A percentile compares a stretch with the other conserved stretches of the same genome.
Conservation (phyloP, 345 rosid genomes). For the Trapa incisa region DNA sequence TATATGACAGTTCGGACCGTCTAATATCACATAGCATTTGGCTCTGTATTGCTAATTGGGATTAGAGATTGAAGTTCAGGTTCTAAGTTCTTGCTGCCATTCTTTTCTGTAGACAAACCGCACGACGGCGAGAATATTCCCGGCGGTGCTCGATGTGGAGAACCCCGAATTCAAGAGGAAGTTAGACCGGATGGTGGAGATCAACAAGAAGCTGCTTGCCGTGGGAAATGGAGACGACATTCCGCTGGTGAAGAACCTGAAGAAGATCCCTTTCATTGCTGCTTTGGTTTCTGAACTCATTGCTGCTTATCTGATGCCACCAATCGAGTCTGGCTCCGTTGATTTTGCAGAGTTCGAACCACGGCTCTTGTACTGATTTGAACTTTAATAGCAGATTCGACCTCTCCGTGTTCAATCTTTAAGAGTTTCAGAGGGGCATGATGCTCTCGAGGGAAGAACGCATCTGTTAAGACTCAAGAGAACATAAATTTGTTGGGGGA, state of each 20-base stretch:
- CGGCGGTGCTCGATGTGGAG: constrained; percentile 87
- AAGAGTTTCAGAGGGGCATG: background rate
- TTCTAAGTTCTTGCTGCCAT: background rate
- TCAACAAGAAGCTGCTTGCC: constrained; percentile 53
- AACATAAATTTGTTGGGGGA: background rate
- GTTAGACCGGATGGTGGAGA: constrained; percentile 82
- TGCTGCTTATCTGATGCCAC: constrained; percentile 92
- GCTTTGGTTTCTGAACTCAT: constrained; percentile 68
- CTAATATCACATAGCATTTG: too few species aligned
- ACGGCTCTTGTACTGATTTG: constrained; percentile 49
- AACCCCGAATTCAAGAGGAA: constrained; percentile 97
- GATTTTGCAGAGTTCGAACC: constrained; percentile 92
- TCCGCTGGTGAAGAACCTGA: constrained; percentile 74
- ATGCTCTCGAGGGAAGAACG: background rate
- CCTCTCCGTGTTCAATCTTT: background rate
- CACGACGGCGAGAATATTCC: constrained; percentile 91
- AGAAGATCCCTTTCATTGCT: constrained; percentile 67
- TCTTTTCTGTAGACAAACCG: constrained; percentile 62
- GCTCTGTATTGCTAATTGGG: too few species aligned
- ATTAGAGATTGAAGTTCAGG: background rate
- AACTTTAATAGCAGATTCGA: background rate
- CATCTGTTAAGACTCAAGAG: background rate
- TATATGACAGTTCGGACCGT: too few species aligned
- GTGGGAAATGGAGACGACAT: constrained; percentile 47
- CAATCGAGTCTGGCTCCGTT: constrained; percentile 90